Conservation (phyloP, 331 rosid species). For the Rosa hybrid region DNA sequence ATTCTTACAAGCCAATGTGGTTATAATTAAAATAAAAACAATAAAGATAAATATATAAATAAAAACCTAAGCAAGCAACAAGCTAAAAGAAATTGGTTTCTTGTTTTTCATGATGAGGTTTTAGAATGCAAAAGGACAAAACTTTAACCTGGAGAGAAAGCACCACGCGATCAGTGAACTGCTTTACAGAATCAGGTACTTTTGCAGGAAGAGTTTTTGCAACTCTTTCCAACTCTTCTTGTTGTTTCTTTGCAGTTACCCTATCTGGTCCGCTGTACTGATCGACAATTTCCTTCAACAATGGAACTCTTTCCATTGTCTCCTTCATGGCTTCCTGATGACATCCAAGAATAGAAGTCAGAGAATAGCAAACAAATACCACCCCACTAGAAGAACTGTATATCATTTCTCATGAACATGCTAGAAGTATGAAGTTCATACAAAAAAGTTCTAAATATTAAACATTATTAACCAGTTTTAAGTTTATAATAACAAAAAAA, state of each 20-base stretch:
- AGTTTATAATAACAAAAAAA: background rate
- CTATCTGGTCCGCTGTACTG: conserved; percentile 85
- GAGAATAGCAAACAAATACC: conserved; percentile 16
- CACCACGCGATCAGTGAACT: conserved; percentile 65
- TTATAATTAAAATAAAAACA: background rate
- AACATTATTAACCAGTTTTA: background rate
- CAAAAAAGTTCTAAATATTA: background rate
- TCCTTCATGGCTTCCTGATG: conserved; percentile 74
- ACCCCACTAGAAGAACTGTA: background rate
- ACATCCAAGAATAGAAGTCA: conserved; percentile 23
- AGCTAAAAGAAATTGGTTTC: conserved; percentile 6
- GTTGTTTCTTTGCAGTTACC: conserved; percentile 84
- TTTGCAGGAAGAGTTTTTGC: conserved; percentile 74
- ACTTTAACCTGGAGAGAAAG: conserved; percentile 74
- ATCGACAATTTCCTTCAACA: conserved; percentile 81
- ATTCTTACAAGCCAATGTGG: background rate
- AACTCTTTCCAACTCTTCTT: conserved; percentile 77
- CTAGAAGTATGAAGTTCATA: background rate
- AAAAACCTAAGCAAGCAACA: conserved; percentile 12
- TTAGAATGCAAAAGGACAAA: conserved; percentile 12
- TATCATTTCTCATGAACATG: background rate
- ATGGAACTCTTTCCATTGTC: conserved; percentile 75
- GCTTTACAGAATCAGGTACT: conserved; percentile 75
- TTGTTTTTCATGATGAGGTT: conserved; percentile 21
- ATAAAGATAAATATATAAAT: no score